phyloP scores from a whole-genome alignment of 2,329 filamentous ascomycete species.

The Coniochaeta hoffmannii region DNA sequence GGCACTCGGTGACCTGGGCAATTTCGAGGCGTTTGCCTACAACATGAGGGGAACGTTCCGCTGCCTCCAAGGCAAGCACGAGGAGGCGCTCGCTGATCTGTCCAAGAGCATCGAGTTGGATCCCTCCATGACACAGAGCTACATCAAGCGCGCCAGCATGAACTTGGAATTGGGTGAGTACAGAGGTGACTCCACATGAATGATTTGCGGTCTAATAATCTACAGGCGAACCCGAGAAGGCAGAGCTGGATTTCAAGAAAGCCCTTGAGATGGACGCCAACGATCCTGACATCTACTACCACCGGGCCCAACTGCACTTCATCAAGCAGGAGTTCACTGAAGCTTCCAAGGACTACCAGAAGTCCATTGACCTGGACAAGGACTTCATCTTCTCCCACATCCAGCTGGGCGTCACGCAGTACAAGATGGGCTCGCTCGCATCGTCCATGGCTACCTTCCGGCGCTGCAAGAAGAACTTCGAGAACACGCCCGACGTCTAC shows the following conservation, averaged over 20 bases:
- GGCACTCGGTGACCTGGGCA: slow-evolving; percentile 70
- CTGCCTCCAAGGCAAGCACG: slow-evolving; percentile 83
- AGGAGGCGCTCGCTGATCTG: slow-evolving; percentile 74
- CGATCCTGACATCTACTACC: slow-evolving; percentile 98
- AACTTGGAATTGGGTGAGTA: slow-evolving; percentile 78
- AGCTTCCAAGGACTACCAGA: slow-evolving; percentile 97
- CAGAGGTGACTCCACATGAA: neutral
- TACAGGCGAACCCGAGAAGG: slow-evolving; percentile 72
- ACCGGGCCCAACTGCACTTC: slow-evolving; percentile 96
- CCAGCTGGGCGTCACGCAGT: slow-evolving; percentile 96
- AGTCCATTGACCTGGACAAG: slow-evolving; percentile 92
- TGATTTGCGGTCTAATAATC: slow-evolving; percentile 19
- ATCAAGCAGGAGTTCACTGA: slow-evolving; percentile 91
- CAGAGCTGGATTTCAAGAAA: slow-evolving; percentile 78
- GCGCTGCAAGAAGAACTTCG: slow-evolving; percentile 96
- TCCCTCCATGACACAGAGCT: slow-evolving; percentile 84
- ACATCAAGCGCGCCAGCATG: slow-evolving; percentile 98
- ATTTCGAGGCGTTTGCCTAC: slow-evolving; percentile 84
- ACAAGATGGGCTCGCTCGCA: slow-evolving; percentile 98
- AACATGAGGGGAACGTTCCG: slow-evolving; percentile 96
- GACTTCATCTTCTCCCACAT: slow-evolving; percentile 99
- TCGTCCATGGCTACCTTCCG: slow-evolving; percentile 98
- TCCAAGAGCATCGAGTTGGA: slow-evolving; percentile 91
- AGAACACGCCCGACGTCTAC: slow-evolving; percentile 93
- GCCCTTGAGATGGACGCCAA: slow-evolving; percentile 78